phyloP scores from a whole-genome alignment of 805 yeast species.

The Yamadazyma olivae region DNA sequence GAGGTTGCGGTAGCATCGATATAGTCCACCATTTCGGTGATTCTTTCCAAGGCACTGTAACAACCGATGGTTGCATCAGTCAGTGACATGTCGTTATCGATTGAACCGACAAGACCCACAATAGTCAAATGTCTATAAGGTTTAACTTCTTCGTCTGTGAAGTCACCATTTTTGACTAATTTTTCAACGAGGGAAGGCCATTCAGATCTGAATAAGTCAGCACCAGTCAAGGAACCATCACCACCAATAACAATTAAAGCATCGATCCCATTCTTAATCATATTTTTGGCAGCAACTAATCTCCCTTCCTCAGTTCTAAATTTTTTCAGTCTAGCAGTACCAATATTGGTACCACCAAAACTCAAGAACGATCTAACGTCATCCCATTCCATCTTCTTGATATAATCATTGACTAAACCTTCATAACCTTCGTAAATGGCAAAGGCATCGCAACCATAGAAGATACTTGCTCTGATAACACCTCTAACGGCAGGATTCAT shows the following conservation, averaged over 20 bases:
- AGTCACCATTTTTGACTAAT: constrained; percentile 42
- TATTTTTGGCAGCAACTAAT: constrained; percentile 57
- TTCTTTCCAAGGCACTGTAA: constrained; percentile 71
- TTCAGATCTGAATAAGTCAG: constrained; percentile 70
- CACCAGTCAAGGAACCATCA: constrained; percentile 81
- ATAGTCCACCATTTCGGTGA: constrained; percentile 72
- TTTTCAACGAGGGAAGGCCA: constrained; percentile 73
- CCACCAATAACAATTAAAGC: constrained; percentile 82
- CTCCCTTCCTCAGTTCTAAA: constrained; percentile 68
- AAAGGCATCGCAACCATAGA: constrained; percentile 60
- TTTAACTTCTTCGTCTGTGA: constrained; percentile 45
- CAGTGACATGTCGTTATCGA: constrained; percentile 82
- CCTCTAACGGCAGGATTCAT: constrained; percentile 78
- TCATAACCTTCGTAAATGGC: constrained; percentile 74
- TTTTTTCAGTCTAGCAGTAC: constrained; percentile 72
- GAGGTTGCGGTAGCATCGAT: constrained; percentile 83
- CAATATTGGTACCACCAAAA: constrained; percentile 74
- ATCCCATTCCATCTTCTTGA: constrained; percentile 66
- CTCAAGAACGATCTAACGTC: constrained; percentile 71
- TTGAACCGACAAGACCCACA: constrained; percentile 78
- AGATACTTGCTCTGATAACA: constrained; percentile 66
- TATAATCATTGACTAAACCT: constrained; percentile 57
- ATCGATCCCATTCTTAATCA: constrained; percentile 70
- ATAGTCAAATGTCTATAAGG: constrained; percentile 59
- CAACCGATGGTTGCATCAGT: constrained; percentile 84